phyloP scores from a whole-genome alignment of 352 stramenopile genomes.

The Globisporangium paroecandrum region DNA sequence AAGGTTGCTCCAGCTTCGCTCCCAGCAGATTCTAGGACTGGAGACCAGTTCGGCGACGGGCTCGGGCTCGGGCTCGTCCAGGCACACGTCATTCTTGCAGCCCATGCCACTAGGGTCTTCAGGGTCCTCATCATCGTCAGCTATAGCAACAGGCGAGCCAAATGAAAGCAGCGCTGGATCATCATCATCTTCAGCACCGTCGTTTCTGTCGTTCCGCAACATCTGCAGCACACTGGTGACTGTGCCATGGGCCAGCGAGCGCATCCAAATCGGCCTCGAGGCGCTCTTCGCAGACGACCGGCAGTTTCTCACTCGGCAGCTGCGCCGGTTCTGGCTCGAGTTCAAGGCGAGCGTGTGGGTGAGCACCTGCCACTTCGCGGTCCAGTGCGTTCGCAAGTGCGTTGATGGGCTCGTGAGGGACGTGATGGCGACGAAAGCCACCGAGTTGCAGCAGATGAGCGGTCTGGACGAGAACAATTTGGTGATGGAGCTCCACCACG shows the following conservation, averaged over 20 bases:
- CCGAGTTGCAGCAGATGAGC: constrained; percentile 46
- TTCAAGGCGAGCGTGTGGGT: constrained; percentile 39
- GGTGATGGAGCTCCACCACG: constrained; percentile 23
- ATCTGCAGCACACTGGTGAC: constrained; percentile 40
- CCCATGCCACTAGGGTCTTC: background rate
- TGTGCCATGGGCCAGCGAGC: constrained; percentile 25
- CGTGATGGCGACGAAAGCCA: constrained; percentile 31
- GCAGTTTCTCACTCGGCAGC: constrained; percentile 29
- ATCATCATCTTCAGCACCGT: constrained; percentile 18
- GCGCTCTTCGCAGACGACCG: constrained; percentile 43
- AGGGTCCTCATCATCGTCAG: constrained; percentile 20
- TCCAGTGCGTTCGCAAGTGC: constrained; percentile 29
- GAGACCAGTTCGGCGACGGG: constrained; percentile 19
- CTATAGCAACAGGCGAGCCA: constrained; percentile 18
- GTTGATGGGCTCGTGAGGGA: constrained; percentile 32
- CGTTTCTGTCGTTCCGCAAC: constrained; percentile 46
- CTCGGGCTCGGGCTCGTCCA: background rate
- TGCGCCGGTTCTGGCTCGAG: constrained; percentile 50
- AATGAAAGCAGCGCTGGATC: constrained; percentile 19
- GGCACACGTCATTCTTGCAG: constrained; percentile 14
- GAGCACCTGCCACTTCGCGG: constrained; percentile 13
- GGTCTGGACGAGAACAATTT: constrained; percentile 29
- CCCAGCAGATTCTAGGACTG: constrained; percentile 44
- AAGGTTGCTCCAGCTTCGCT: constrained; percentile 44
- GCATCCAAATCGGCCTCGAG: constrained; percentile 43